Base-by-base conservation (phyloP, 1,139 yeast species). In the Suhomyces guaymorum region DNA sequence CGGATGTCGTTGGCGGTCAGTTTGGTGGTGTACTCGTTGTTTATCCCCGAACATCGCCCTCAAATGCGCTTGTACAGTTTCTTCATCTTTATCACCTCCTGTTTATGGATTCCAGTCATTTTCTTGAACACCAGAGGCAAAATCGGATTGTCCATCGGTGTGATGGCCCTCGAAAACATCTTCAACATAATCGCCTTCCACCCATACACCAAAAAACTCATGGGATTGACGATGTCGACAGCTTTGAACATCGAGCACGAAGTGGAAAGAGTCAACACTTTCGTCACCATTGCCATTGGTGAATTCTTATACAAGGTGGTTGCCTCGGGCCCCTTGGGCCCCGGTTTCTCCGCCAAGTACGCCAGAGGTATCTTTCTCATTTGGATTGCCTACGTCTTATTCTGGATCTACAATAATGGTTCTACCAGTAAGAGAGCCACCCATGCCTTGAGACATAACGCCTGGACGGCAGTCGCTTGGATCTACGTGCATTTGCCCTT, bases 161-260 rank as follows among this genome's bases (percentile, higher is more conserved):
- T 70, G 26, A 48, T 76, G 30, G 43, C 57, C 5, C 39, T 76
- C 12, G 87, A 80, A 46, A 66, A 66, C 14, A 15, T 58, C 1
- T 44, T 47, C 4, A 68, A 61, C 43, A 26, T 47, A 7, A 12
- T 63, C 3, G 50, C 65, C 23, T 75, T 63, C 46, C 80, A 74
- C 44, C 83, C 84, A 2, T 49, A 52, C 52, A 56, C 67, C 35
- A 79, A 78, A 48, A 62, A 51, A 30, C 12, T 57, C 15, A 38
- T 78, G 46, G 55, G 61, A 5, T 50, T 74, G 32, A 67, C 65
- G 9, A 69, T 66, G 38, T 72, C 82, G 5, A 78, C 87, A 0
- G 86, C 86, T 0, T 55, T 79, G 39, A 80, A 79, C 48, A 75
- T 81, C 39, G 85, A 80, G 48, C 86, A 80, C 48, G 85, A 78